Conservation (phyloP, 78 protist species). For the Dictyostelium purpureum region DNA sequence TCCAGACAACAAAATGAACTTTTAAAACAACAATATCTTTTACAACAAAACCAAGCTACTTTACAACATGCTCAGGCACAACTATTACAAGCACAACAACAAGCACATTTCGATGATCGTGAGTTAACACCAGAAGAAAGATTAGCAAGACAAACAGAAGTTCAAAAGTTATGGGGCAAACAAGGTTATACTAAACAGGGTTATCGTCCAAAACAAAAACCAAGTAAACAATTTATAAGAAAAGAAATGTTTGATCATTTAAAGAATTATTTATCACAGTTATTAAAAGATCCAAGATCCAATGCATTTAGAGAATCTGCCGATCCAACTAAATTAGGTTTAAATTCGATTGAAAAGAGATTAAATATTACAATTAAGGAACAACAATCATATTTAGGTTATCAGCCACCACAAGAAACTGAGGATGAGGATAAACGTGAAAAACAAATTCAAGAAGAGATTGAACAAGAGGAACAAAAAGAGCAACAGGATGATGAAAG, state of each 20-base stretch:
- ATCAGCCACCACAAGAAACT: no score
- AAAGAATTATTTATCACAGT: background rate
- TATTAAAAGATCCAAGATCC: constrained; percentile 40
- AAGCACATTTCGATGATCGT: background rate
- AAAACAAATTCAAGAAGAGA: no score
- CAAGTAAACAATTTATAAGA: background rate
- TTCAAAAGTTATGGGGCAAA: constrained; percentile 4
- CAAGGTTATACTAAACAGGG: background rate
- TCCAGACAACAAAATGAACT: background rate
- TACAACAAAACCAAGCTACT: background rate
- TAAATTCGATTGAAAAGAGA: constrained; percentile 31
- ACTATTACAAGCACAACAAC: constrained; percentile 16
- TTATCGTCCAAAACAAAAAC: constrained; percentile 22
- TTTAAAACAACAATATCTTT: background rate
- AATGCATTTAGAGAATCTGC: constrained; percentile 56
- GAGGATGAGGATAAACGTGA: no score
- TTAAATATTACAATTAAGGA: constrained; percentile 1
- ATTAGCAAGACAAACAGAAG: background rate
- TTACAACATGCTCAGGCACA: background rate
- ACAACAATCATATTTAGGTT: background rate
- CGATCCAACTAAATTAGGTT: constrained; percentile 27
- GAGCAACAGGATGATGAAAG: no score
- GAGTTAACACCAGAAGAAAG: background rate
- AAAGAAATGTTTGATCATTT: constrained; percentile 1
- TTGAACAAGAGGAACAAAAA: no score